Percentiles rank a stretch among this genome's conserved stretches.
phyloP scores from a whole-genome alignment of 345 rosid genomes.

The Linum trigynum region DNA sequence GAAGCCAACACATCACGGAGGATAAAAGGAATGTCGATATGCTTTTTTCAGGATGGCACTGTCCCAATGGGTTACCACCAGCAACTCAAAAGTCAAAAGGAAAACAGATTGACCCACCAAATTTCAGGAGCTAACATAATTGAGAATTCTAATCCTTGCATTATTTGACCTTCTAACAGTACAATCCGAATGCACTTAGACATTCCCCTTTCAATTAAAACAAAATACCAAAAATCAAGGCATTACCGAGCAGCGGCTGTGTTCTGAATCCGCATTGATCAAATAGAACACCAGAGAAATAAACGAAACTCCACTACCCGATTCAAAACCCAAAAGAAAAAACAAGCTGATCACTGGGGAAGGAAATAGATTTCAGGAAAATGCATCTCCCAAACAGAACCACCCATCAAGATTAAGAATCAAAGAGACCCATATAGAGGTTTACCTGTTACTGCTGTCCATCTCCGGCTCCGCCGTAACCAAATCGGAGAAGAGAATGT shows the following conservation, averaged over 20 bases:
- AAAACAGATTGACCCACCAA: slow-evolving; percentile 18
- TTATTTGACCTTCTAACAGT: slow-evolving; percentile 11
- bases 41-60: slow-evolving; percentile 4
- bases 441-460: slow-evolving; percentile 35
- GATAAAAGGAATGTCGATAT: background rate
- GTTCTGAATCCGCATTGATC: background rate
- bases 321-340: slow-evolving; percentile 1
- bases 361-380: background rate
- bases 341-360: background rate
- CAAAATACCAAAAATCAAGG: background rate
- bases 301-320: slow-evolving; percentile 8
- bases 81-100: background rate
- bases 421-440: background rate
- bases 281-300: background rate
- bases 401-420: background rate
- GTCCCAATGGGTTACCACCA: background rate
- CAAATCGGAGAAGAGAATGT: background rate
- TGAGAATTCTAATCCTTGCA: slow-evolving; percentile 15
- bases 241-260: background rate
- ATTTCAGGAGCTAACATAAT: background rate
- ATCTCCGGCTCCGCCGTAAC: slow-evolving; percentile 16
- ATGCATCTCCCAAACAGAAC: slow-evolving; percentile 7
- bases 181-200: slow-evolving; percentile 5
- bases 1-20: slow-evolving; percentile 5
- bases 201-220: background rate